A percentile compares a stretch with the other conserved stretches of the same genome.
Evolutionary conservation across 2,329 filamentous ascomycete genomes (phyloP).

Genomic region (Mollisiaceae sp.): DNA sequence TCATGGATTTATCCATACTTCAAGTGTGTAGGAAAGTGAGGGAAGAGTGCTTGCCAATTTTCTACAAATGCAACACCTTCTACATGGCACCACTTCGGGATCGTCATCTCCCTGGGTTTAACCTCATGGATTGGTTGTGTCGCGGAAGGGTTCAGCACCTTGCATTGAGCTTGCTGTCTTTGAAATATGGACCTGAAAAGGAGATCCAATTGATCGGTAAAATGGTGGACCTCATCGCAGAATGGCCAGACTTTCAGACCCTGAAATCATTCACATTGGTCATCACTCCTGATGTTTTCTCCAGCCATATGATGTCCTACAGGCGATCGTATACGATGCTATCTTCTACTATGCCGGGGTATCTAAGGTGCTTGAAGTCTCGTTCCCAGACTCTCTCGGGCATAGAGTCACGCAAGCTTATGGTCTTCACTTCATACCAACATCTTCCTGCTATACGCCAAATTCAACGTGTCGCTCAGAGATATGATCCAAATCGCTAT

Average conservation of each 20-base stretch:
- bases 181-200: background rate
- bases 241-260: background rate
- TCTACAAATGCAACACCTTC: background rate
- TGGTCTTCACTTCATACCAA: background rate
- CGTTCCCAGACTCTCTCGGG: background rate
- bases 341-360: too few relatives aligned
- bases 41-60: background rate
- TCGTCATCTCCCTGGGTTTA: background rate
- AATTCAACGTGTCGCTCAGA: background rate
- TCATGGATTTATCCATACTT: background rate
- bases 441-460: background rate
- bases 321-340: too few relatives aligned
- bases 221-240: background rate
- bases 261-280: background rate
- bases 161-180: background rate
- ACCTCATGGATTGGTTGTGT: background rate
- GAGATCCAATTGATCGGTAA: background rate
- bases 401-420: background rate
- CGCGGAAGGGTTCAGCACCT: background rate
- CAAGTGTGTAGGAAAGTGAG: background rate
- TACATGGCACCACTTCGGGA: background rate
- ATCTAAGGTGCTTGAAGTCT: background rate
- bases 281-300: background rate
- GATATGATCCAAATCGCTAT: conserved; percentile 3
- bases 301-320: background rate